Percentiles rank a stretch among this genome's conserved stretches.
Conservation (phyloP, 768 basidiomycete species). For the Lentinula raphanica region DNA sequence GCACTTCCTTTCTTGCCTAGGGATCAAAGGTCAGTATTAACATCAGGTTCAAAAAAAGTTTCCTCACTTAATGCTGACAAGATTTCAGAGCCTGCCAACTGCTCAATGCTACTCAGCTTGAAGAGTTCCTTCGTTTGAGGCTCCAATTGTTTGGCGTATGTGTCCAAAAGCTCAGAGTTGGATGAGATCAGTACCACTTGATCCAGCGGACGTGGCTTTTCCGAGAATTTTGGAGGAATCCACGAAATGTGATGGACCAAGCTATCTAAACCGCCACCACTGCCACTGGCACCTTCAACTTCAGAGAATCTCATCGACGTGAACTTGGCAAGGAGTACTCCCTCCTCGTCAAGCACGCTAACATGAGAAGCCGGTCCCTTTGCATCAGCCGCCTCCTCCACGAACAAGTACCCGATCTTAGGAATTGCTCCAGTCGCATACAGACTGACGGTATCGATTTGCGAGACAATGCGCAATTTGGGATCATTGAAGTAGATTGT, state of each 20-base stretch:
- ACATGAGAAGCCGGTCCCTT: neutral
- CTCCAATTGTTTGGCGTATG: neutral
- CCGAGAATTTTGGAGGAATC: slow-evolving; percentile 1
- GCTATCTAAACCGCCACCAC: neutral
- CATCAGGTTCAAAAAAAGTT: neutral
- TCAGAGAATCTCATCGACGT: neutral
- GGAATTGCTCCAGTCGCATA: neutral
- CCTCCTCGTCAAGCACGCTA: neutral
- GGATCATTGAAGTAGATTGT: neutral
- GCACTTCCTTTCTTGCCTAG: neutral
- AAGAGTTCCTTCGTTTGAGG: neutral
- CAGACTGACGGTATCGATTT: neutral
- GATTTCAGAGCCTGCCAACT: neutral
- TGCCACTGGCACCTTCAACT: neutral
- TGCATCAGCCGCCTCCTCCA: neutral
- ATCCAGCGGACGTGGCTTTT: neutral
- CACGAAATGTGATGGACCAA: neutral
- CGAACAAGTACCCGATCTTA: neutral
- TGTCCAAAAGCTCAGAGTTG: neutral
- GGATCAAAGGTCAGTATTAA: neutral
- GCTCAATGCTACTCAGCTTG: neutral
- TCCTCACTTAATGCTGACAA: neutral
- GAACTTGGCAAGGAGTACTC: neutral
- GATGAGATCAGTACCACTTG: neutral
- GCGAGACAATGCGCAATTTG: neutral